These are phyloP conservation scores for Raffaelea deltoideospora DNA, from an alignment of 2,329 filamentous ascomycete species.

Conservation along the genomic window DNA sequence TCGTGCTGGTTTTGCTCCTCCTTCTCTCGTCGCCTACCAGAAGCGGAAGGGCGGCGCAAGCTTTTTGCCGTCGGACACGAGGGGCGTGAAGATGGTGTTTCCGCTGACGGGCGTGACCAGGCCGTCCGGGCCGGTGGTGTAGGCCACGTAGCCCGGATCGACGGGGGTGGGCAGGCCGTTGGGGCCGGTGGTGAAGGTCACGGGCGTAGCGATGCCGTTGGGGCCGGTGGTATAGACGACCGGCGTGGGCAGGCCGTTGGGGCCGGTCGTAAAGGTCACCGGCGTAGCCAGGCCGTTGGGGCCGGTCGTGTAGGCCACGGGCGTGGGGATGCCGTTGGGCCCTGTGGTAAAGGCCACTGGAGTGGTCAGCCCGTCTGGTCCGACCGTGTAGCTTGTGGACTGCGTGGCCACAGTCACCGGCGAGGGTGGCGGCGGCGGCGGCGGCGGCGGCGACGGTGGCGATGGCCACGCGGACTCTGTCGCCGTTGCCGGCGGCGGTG, in stretches of 20 bases:
- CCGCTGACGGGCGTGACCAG: constrained; percentile 1
- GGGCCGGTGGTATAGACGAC: constrained; percentile 2
- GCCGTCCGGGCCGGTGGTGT: constrained; percentile 3
- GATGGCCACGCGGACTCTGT: no score
- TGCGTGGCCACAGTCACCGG: background rate
- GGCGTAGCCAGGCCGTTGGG: background rate
- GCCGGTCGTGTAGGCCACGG: background rate
- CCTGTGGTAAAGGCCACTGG: constrained; percentile 2
- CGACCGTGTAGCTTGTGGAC: constrained; percentile 1
- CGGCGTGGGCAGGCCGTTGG: background rate
- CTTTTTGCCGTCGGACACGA: background rate
- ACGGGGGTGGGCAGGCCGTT: constrained; percentile 2
- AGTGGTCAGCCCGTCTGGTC: constrained; percentile 1
- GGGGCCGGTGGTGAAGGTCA: constrained; percentile 3
- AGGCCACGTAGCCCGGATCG: background rate
- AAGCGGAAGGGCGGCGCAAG: constrained; percentile 2
- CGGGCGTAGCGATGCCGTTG: constrained; percentile 4
- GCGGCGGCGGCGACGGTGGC: no score
- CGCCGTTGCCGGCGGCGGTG: background rate
- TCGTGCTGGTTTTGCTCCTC: no score
- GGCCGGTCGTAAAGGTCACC: background rate
- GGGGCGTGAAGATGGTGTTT: background rate
- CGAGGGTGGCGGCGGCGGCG: background rate
- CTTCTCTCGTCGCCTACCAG: constrained; percentile 1
- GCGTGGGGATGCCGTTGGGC: constrained; percentile 3